These are phyloP conservation scores for Amanita jacksonii DNA, from an alignment of 768 basidiomycete genomes.

Conservation along the genomic window DNA sequence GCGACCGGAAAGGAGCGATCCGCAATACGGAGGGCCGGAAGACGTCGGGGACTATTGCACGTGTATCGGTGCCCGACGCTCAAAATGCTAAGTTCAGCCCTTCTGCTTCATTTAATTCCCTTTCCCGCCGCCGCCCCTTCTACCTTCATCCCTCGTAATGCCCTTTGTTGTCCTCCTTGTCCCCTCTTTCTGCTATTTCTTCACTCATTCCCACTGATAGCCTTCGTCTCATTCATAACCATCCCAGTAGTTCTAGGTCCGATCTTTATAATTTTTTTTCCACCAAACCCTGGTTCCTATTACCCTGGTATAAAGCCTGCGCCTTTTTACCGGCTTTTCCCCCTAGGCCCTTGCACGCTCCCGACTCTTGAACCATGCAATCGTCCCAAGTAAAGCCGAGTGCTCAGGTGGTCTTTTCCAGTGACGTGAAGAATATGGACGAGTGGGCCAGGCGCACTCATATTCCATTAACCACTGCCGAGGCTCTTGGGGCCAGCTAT, in stretches of 20 bases:
- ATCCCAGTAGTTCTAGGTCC: conserved; percentile 3
- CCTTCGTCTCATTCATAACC: conserved; percentile 12
- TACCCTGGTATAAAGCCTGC: conserved; percentile 3
- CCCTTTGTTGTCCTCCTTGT: conserved; percentile 33
- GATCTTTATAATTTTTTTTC: conserved; percentile 3
- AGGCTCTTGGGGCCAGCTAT: conserved; percentile 72
- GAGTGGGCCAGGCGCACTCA: conserved; percentile 72
- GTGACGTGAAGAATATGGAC: conserved; percentile 75
- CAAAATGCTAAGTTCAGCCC: conserved; percentile 29
- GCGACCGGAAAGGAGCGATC: not conserved
- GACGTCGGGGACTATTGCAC: conserved; percentile 58
- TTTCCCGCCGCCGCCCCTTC: conserved; percentile 40
- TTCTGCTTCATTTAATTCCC: conserved; percentile 35
- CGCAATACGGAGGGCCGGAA: conserved; percentile 19
- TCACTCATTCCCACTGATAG: conserved; percentile 18
- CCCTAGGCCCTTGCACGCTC: too few species aligned
- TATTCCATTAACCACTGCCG: conserved; percentile 76
- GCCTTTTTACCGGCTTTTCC: not conserved
- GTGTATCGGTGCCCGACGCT: conserved; percentile 66
- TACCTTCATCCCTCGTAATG: conserved; percentile 35
- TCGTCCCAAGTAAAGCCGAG: conserved; percentile 30
- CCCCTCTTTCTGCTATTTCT: conserved; percentile 13
- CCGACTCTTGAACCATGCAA: conserved; percentile 19
- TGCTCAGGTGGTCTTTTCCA: conserved; percentile 55
- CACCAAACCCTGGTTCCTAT: conserved; percentile 10